Conservation (phyloP, 164 flowering plant genomes). For the Vitis rupestris region DNA sequence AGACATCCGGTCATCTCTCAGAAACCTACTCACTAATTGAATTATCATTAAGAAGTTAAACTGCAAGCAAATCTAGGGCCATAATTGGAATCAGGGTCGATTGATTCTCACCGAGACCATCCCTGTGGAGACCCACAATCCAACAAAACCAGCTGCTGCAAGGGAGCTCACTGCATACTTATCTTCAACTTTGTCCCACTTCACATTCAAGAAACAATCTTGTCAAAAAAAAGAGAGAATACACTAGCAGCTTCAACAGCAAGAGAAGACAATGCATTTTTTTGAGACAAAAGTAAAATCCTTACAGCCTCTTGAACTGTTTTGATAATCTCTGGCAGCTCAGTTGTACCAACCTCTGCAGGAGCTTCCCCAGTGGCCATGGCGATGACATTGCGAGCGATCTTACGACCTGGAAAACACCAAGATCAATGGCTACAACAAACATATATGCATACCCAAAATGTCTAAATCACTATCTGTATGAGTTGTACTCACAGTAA, state of each 20-base stretch:
- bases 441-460: not conserved
- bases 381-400: conserved; percentile 68
- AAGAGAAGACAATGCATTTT: not conserved
- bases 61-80: too few species aligned
- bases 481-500: conserved; percentile 33
- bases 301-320: conserved; percentile 68
- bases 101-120: conserved; percentile 60
- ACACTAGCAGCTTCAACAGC: not conserved
- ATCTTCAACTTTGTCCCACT: conserved; percentile 98
- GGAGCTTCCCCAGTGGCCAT: conserved; percentile 79
- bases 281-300: not conserved
- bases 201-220: not conserved
- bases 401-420: conserved; percentile 58
- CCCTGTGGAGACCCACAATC: conserved; percentile 67
- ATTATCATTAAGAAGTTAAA: not conserved
- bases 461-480: not conserved
- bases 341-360: conserved; percentile 42
- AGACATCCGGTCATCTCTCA: not conserved
- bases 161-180: conserved; percentile 86
- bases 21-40: not conserved
- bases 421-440: not conserved
- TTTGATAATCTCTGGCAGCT: conserved; percentile 67
- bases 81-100: too few species aligned
- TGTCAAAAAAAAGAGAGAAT: not conserved
- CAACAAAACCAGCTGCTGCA: conserved; percentile 62